Evolutionary conservation across 805 yeast genomes (phyloP).

Genomic region (Teunomyces barrocoloradensis): DNA sequence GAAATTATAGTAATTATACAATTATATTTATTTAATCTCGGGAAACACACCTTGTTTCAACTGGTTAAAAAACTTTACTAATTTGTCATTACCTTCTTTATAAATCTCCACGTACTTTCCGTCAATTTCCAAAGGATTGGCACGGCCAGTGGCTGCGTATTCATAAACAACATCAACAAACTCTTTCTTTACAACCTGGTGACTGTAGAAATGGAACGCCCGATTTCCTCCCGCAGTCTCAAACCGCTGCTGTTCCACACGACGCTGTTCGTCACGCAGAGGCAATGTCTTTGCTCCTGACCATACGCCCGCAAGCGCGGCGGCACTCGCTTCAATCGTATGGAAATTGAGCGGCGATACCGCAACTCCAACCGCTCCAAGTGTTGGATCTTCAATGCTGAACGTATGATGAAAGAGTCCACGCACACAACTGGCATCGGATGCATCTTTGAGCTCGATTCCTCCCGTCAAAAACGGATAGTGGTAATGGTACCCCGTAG

Average conservation of each 20-base stretch:
- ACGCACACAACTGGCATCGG: constrained; percentile 1
- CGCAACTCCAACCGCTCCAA: constrained; percentile 41
- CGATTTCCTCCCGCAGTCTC: constrained; percentile 7
- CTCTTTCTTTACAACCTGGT: constrained; percentile 8
- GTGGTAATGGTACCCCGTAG: constrained; percentile 39
- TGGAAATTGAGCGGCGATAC: constrained; percentile 46
- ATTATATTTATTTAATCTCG: not conserved
- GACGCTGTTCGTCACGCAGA: constrained; percentile 33
- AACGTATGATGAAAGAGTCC: constrained; percentile 28
- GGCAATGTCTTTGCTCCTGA: constrained; percentile 42
- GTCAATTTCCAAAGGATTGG: constrained; percentile 3
- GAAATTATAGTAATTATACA: too few species aligned
- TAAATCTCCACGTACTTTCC: constrained; percentile 1
- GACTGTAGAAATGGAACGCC: constrained; percentile 34
- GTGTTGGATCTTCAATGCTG: constrained; percentile 40
- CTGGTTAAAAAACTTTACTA: constrained; percentile 6
- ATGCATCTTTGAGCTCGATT: not conserved
- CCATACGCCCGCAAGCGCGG: constrained; percentile 62
- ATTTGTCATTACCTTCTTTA: constrained; percentile 5
- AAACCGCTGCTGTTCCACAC: constrained; percentile 25
- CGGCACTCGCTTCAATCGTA: constrained; percentile 49
- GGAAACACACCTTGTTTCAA: not conserved
- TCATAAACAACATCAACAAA: not conserved
- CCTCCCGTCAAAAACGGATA: constrained; percentile 27
- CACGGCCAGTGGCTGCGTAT: constrained; percentile 7